Base-by-base conservation (phyloP, 2,329 filamentous ascomycete genomes). In the Myriosclerotinia duriaeana region DNA sequence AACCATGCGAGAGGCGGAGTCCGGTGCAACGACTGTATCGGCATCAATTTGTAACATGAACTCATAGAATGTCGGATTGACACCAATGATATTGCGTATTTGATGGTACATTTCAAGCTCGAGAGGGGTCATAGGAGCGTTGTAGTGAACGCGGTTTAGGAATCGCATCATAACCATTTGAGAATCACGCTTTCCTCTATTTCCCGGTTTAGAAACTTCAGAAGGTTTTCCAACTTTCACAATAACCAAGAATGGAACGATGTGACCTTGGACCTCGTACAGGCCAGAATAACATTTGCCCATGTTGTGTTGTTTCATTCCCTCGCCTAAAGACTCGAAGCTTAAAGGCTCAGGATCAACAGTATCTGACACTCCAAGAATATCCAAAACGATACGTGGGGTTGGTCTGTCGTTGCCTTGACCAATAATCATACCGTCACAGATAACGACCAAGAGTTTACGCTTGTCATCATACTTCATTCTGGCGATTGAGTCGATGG, bases 121-220 rank as follows among this genome's bases (percentile, higher is more conserved):
- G 73, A 99, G 84, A 5, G 95, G 95, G 74, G 89, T 96, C 95
- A 99, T 99, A 30, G 95, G 82, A 66, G 94, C 83, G 78, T 97
- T 97, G 84, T 99, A 97, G 81, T 99, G 95, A 59, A 99, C 93
- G 71, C 95, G 92, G 85, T 99, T 98, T 76, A 99, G 86, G 89
- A 99, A 99, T 71, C 95, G 90, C 95, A 99, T 99, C 69, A 98
- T 81, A 70, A 99, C 84, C 89, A 99, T 96, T 79, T 99, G 95
- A 64, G 95, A 98, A 79, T 99, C 95, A 85, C 95, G 94, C 85
- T 99, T 99, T 79, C 95, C 95, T 84, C 95, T 91, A 82, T 99
- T 99, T 78, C 95, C 95, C 69, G 95, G 89, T 71, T 86, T 80
- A 50, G 82, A 84, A 30, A 90, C 88, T 77, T 92, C 89, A n/a